Percentiles rank a stretch among this genome's conserved stretches.
Evolutionary conservation across 2,329 filamentous ascomycete species (phyloP).

Genomic region (Emmonsia crescens): DNA sequence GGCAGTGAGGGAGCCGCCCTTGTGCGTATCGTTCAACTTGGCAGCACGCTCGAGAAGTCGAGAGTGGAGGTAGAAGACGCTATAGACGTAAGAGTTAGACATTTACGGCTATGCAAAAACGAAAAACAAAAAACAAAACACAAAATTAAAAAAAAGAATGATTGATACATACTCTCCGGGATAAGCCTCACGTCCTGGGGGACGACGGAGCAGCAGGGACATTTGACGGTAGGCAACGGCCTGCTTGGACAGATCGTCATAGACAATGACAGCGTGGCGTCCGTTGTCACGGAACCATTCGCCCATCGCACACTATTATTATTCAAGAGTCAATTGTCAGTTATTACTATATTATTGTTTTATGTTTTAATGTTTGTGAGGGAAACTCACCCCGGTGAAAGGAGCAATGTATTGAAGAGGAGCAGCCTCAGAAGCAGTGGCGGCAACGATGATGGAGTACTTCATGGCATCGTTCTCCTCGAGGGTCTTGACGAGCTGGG

Average conservation of each 20-base stretch:
- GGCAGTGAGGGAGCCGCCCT: constrained; percentile 92
- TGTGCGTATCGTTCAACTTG: constrained; percentile 95
- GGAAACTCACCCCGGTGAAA: constrained; percentile 65
- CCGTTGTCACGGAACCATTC: constrained; percentile 76
- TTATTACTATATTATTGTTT: too few relatives aligned
- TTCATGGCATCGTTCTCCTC: constrained; percentile 99
- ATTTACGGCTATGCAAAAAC: too few relatives aligned
- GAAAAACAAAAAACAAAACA: too few relatives aligned
- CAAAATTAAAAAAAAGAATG: constrained; percentile 4
- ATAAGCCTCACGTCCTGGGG: constrained; percentile 97
- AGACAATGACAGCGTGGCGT: constrained; percentile 82
- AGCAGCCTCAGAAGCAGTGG: constrained; percentile 93
- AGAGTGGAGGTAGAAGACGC: constrained; percentile 97
- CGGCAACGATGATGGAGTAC: constrained; percentile 87
- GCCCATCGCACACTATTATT: constrained; percentile 37
- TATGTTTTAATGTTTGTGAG: too few relatives aligned
- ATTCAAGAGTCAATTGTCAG: too few relatives aligned
- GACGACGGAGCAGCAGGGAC: constrained; percentile 94
- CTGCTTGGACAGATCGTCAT: constrained; percentile 95
- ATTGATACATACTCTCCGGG: constrained; percentile 61
- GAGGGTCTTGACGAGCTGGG: constrained; percentile 98
- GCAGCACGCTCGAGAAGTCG: constrained; percentile 98
- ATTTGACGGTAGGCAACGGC: constrained; percentile 97
- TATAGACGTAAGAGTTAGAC: constrained; percentile 20
- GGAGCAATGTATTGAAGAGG: constrained; percentile 89